Conservation (phyloP, 768 basidiomycete species). For the Leccinum broughii region DNA sequence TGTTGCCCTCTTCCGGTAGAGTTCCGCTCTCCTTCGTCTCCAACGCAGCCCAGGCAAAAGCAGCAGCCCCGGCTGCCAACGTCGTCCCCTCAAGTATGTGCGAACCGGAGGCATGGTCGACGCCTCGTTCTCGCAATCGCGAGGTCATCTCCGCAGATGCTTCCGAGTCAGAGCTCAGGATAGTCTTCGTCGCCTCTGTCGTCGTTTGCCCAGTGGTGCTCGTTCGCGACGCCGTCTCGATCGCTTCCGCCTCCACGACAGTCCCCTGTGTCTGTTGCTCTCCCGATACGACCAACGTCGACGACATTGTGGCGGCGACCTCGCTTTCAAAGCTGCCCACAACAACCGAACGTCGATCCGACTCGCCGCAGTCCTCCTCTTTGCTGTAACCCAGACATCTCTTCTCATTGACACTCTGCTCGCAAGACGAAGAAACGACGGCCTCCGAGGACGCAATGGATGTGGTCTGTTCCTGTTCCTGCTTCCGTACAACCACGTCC, state of each 20-base stretch:
- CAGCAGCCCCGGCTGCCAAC: background rate
- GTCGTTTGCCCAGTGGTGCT: background rate
- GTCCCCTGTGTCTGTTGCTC: background rate
- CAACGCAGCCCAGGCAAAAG: background rate
- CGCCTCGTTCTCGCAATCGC: background rate
- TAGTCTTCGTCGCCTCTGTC: background rate
- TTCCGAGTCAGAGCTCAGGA: background rate
- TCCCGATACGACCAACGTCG: background rate
- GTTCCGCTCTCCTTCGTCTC: background rate
- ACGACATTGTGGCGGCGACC: background rate
- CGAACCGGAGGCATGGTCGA: background rate
- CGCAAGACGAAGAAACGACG: background rate
- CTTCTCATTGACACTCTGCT: background rate
- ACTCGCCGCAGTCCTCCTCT: background rate
- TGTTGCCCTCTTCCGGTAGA: background rate
- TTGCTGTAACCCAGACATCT: background rate
- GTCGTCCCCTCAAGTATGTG: background rate
- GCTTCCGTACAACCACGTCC: background rate
- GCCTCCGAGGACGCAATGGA: background rate
- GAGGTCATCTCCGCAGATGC: background rate
- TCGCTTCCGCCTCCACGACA: background rate
- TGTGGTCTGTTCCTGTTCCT: background rate
- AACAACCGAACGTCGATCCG: too few species aligned
- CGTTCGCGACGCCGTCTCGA: background rate
- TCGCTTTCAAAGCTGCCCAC: background rate